Percentiles rank a stretch among this genome's conserved stretches.
These are phyloP conservation scores for Phytopythium sindhum DNA, from an alignment of 352 stramenopile species.

Conservation along the genomic window DNA sequence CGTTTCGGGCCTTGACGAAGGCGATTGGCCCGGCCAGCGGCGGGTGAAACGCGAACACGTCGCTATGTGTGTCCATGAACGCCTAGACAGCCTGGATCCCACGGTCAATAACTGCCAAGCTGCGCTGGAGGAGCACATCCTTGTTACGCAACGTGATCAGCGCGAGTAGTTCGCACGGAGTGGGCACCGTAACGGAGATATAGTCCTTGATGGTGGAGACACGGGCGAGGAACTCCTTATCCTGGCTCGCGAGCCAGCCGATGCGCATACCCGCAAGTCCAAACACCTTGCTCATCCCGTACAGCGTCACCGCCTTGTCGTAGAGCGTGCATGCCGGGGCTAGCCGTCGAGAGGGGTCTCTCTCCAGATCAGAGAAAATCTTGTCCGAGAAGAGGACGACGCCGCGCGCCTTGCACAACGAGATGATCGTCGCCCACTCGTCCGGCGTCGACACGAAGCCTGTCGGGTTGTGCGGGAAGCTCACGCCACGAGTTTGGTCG, in stretches of 20 bases:
- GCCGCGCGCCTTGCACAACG: constrained; percentile 23
- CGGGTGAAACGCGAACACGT: constrained; percentile 31
- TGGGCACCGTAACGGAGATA: constrained; percentile 59
- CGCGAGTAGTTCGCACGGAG: constrained; percentile 50
- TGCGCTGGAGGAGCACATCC: constrained; percentile 20
- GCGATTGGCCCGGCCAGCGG: constrained; percentile 33
- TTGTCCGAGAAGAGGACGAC: constrained; percentile 64
- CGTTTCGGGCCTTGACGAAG: constrained; percentile 24
- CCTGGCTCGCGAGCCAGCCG: constrained; percentile 48
- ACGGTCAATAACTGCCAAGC: constrained; percentile 13
- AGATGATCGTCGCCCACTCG: constrained; percentile 39
- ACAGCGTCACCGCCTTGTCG: constrained; percentile 46
- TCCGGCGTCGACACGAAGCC: constrained; percentile 29
- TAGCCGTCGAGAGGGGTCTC: constrained; percentile 16
- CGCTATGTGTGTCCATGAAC: constrained; percentile 29
- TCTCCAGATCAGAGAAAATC: constrained; percentile 55
- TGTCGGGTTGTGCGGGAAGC: constrained; percentile 81
- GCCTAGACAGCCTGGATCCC: constrained; percentile 16
- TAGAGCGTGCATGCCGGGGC: constrained; percentile 30
- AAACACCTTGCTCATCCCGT: constrained; percentile 56
- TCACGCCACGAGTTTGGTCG: constrained; percentile 60
- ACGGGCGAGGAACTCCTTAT: constrained; percentile 25
- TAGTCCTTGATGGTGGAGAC: constrained; percentile 63
- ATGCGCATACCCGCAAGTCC: constrained; percentile 48
- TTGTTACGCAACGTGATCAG: constrained; percentile 47